phyloP scores from a whole-genome alignment of 768 basidiomycete species.

The Harrya chromipes region DNA sequence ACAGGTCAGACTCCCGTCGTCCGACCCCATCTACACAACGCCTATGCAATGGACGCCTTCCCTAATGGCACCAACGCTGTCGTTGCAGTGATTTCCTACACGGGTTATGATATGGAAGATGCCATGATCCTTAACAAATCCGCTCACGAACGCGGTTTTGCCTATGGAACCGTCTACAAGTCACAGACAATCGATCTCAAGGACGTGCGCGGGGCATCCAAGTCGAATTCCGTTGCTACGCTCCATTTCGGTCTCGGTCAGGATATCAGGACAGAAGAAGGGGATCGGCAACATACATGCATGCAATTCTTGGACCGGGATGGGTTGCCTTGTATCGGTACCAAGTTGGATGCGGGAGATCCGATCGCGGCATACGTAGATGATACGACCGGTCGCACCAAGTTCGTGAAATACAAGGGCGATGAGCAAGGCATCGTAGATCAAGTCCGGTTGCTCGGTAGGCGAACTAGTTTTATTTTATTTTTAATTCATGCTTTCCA shows the following conservation, averaged over 20 bases:
- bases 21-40: slow-evolving; percentile 85
- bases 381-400: slow-evolving; percentile 77
- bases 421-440: slow-evolving; percentile 91
- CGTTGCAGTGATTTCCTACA: slow-evolving; percentile 99
- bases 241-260: slow-evolving; percentile 89
- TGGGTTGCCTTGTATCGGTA: slow-evolving; percentile 81
- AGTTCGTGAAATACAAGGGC: slow-evolving; percentile 92
- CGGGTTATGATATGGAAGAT: slow-evolving; percentile 99
- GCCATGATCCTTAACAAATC: slow-evolving; percentile 99
- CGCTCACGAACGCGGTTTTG: slow-evolving; percentile 96
- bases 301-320: slow-evolving; percentile 67
- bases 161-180: slow-evolving; percentile 95
- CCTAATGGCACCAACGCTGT: slow-evolving; percentile 98
- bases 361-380: slow-evolving; percentile 85
- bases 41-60: slow-evolving; percentile 97
- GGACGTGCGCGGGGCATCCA: slow-evolving; percentile 67
- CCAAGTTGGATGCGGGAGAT: slow-evolving; percentile 66
- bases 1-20: slow-evolving; percentile 94
- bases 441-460: slow-evolving; percentile 86
- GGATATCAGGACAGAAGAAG: slow-evolving; percentile 61
- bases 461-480: slow-evolving; percentile 20
- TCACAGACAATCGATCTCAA: slow-evolving; percentile 88
- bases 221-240: slow-evolving; percentile 51
- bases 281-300: slow-evolving; percentile 42
- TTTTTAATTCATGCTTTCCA: neutral